A percentile compares a stretch with the other conserved stretches of the same genome.
These are phyloP conservation scores for Lichtheimia ornata DNA, from an alignment of 371 early-diverging fungal species.

Conservation along the genomic window DNA sequence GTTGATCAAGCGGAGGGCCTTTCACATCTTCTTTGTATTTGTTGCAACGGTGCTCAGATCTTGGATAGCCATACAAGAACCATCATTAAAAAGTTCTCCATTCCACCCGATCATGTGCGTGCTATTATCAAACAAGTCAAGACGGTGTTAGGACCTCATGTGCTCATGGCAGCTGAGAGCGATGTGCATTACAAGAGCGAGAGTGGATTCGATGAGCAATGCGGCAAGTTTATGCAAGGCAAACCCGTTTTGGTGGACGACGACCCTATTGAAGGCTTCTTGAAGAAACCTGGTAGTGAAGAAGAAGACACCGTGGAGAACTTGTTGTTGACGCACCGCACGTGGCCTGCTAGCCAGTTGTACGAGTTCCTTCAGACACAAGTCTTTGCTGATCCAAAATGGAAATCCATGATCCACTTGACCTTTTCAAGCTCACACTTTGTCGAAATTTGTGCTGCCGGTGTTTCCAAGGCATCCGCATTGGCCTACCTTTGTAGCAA, in stretches of 20 bases:
- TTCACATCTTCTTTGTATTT: conserved; percentile 27
- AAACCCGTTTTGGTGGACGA: conserved; percentile 21
- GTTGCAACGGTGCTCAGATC: conserved; percentile 45
- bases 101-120: conserved; percentile 24
- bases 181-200: conserved; percentile 37
- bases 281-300: conserved; percentile 2
- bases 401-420: conserved; percentile 27
- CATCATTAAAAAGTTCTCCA: conserved; percentile 35
- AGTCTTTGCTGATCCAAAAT: conserved; percentile 28
- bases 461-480: conserved; percentile 53
- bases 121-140: conserved; percentile 27
- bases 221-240: conserved; percentile 23
- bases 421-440: conserved; percentile 50
- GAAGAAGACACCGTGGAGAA: conserved; percentile 37
- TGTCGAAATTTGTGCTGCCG: conserved; percentile 55
- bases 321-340: conserved; percentile 35
- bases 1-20: conserved; percentile 27
- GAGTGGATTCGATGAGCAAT: conserved; percentile 24
- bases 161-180: conserved; percentile 36
- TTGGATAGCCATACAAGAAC: conserved; percentile 29
- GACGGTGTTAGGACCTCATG: conserved; percentile 24
- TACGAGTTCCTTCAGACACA: conserved; percentile 23
- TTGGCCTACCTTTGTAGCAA: conserved; percentile 37
- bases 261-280: conserved; percentile 21
- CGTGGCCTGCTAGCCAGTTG: conserved; percentile 30